These are phyloP conservation scores for button mushroom (Agaricus bisporus) DNA, from an alignment of 768 basidiomycete species.

Conservation along the genomic window DNA sequence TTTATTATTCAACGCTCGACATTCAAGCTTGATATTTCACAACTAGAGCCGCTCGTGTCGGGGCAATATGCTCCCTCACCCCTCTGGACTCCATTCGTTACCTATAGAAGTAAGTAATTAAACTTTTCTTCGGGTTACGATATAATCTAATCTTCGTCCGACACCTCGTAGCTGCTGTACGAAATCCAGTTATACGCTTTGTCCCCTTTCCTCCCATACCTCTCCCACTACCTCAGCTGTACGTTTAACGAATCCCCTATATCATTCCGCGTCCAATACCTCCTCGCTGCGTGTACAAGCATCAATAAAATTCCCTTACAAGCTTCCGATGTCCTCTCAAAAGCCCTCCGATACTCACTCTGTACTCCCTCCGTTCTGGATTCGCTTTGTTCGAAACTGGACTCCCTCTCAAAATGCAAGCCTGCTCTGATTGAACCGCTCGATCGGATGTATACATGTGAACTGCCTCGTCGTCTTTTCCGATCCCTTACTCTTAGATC, in stretches of 20 bases:
- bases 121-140: constrained; percentile 4
- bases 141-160: constrained; percentile 1
- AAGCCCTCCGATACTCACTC: constrained; percentile 52
- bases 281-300: constrained; percentile 31
- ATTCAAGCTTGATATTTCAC: no score
- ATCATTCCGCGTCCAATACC: constrained; percentile 61
- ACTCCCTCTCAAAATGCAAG: constrained; percentile 28
- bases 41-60: background rate
- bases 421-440: constrained; percentile 5
- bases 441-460: constrained; percentile 19
- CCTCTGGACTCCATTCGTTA: constrained; percentile 3
- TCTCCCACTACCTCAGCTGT: constrained; percentile 45
- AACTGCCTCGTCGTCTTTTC: constrained; percentile 68
- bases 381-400: constrained; percentile 20
- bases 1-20: background rate
- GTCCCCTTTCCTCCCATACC: constrained; percentile 56
- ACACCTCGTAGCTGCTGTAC: constrained; percentile 49
- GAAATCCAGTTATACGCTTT: constrained; percentile 70
- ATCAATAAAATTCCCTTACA: constrained; percentile 15
- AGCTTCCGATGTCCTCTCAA: constrained; percentile 31
- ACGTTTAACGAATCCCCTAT: constrained; percentile 52
- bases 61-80: background rate
- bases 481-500: constrained; percentile 34
- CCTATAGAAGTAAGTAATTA: constrained; percentile 10
- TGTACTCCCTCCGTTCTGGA: constrained; percentile 45